Base-by-base conservation (phyloP, 2,329 filamentous ascomycete genomes). In the Cadophora luteo-olivacea region DNA sequence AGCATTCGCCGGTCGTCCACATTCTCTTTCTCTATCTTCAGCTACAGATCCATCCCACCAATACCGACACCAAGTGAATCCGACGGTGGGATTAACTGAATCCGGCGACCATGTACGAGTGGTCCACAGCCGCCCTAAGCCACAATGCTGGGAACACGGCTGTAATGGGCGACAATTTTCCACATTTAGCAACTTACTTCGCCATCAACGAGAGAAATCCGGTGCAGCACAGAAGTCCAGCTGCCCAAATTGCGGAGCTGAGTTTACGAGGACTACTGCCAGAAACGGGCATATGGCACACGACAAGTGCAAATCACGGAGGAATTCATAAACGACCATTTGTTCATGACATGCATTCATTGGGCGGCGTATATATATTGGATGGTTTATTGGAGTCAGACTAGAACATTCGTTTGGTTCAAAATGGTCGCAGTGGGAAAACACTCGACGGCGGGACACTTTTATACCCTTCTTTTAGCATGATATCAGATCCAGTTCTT, bases 81-180 rank as follows among this genome's bases (percentile, higher is more conserved):
- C 70, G 80, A 83, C 70, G 78, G 80, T 48, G 78, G 82, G 54
- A 82, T 70, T 78, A 11, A 76, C 80, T 66, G 80, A 81, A 25
- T 76, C 76, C n/a, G 79, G 80, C 32, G 81, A 81, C 60, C 79
- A 88, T 72, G 89, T 92, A 49, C 86, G 92, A 68, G 88, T 94
- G 19, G 85, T 94, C 22, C 91, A 92, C 78, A 90, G 89, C 74
- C 87, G 92, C 72, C 93, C 93, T n/a, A 97, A 97, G 81, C 94
- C 94, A 57, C 93, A 97, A 78, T 97, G 95, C 80, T 98, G 93
- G 92, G 95, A 97, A 70, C 95, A 98, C 77, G 95, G 94, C 12
- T 98, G 95, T 84, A 97, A 97, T 76, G 95, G 95, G 24, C 90
- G 94, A 36, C 92, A 97, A 77, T 98, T 98, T 78, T 97, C 93